These are phyloP conservation scores for Starmera stellimalicola DNA, from an alignment of 1,139 yeast genomes.

Conservation along the genomic window DNA sequence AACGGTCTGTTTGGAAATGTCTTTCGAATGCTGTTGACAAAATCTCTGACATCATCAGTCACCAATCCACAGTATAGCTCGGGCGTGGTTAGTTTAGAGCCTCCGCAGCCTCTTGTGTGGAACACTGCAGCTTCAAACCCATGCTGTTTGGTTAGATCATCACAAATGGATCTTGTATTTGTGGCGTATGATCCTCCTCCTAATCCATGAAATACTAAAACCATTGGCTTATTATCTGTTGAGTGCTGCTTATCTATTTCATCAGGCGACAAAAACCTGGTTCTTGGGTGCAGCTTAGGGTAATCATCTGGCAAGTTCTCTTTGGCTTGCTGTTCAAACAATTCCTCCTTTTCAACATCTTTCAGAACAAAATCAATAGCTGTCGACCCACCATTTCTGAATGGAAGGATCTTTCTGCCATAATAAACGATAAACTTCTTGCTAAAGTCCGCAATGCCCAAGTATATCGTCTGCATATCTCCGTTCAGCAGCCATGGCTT, in stretches of 20 bases:
- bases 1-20: slow-evolving; percentile 66
- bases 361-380: slow-evolving; percentile 70
- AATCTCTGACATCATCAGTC: slow-evolving; percentile 63
- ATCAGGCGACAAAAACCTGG: slow-evolving; percentile 53
- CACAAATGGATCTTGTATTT: slow-evolving; percentile 56
- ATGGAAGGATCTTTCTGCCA: slow-evolving; percentile 62
- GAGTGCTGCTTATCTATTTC: slow-evolving; percentile 31
- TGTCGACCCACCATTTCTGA: slow-evolving; percentile 57
- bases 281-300: slow-evolving; percentile 72
- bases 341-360: slow-evolving; percentile 34
- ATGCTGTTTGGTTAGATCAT: slow-evolving; percentile 18
- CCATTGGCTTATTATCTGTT: slow-evolving; percentile 46
- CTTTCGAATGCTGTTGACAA: slow-evolving; percentile 38
- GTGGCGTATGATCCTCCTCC: slow-evolving; percentile 93
- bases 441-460: slow-evolving; percentile 46
- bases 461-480: slow-evolving; percentile 62
- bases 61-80: slow-evolving; percentile 66
- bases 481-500: slow-evolving; percentile 67
- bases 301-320: slow-evolving; percentile 56
- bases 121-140: slow-evolving; percentile 63
- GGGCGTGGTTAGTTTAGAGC: slow-evolving; percentile 70
- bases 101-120: slow-evolving; percentile 82
- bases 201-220: slow-evolving; percentile 71
- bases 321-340: slow-evolving; percentile 38
- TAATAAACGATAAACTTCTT: slow-evolving; percentile 51